Evolutionary conservation across 1,284 basidiomycete genomes (phyloP), one percentile per base, ranked within the genome.

Genomic region (Heterobasidion irregulare): DNA sequence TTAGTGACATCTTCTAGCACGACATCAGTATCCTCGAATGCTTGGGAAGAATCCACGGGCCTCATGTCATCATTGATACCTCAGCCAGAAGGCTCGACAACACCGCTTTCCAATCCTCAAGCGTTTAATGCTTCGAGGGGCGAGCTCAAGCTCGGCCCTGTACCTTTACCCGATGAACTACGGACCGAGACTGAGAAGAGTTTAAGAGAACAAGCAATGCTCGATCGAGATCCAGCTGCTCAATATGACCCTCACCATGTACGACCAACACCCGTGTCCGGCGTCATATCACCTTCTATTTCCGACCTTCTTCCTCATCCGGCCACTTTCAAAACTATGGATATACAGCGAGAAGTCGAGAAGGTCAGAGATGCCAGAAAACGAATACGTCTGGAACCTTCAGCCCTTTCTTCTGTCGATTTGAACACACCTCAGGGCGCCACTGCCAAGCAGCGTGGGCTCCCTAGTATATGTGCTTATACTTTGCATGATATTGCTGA

Each of bases 391-490:
- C 73, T 97, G 13, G 94, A 96, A 6, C 89, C 91, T 1, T 81
- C 84, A 16, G 72, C 76, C 12, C 71, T 89, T 51, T 72, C 69
- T 35, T 76, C 74, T 58, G 68, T 79, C 13, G 84, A 85, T 65
- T 63, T 68, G 43, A 77, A 74, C 61, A 81, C 80, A n/a, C 68
- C 81, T 44, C 85, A 86, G 67, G 81, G 76, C 5, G 73, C 71
- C 47, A 68, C 78, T 35, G 69, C 77, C 10, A 72, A 82, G 58
- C 76, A 84, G 2, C 78, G 82, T 34, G 85, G 83, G 43, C 70
- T 95, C 55, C 94, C 95, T 1, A 96, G 93, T 63, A 85, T 97
- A 51, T 95, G 94, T 61, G 86, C 92, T 2, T 97, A 96, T 67
- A 97, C 94, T 2, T 68, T 98, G 35, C 92, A 96, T 66, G 93